Conservation (phyloP, 352 stramenopile genomes). For the Phytophthora rubi region DNA sequence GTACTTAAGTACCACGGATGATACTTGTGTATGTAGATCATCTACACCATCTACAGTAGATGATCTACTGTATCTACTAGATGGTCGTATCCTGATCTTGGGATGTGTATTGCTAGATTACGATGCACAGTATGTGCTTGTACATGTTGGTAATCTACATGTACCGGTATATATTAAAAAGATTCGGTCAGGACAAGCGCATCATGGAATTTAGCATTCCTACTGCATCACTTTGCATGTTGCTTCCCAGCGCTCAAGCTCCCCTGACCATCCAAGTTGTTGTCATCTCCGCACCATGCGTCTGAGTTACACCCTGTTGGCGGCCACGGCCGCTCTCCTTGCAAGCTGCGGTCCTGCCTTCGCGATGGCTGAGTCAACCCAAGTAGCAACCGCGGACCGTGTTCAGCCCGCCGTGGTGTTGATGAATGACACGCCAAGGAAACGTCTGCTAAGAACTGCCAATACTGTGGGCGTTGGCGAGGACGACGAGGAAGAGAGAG, state of each 20-base stretch:
- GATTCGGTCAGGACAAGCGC: background rate
- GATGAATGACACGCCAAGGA: background rate
- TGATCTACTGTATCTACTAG: no score
- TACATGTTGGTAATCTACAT: no score
- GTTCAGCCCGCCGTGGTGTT: background rate
- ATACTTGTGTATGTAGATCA: no score
- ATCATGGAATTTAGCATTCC: background rate
- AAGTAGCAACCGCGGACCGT: background rate
- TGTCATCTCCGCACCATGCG: background rate
- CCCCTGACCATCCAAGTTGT: background rate
- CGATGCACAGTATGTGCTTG: no score
- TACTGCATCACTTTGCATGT: background rate
- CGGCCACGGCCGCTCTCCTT: background rate
- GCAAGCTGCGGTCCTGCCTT: background rate
- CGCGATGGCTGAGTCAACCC: background rate
- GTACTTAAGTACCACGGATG: no score
- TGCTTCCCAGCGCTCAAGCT: background rate
- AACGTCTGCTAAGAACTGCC: constrained; percentile 1
- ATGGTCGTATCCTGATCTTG: no score
- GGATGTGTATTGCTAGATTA: no score
- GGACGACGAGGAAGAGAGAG: constrained; percentile 3
- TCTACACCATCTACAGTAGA: no score
- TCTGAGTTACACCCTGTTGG: background rate
- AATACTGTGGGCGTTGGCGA: background rate
- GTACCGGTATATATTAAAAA: background rate